A percentile compares a stretch with the other conserved stretches of the same genome.
These are phyloP conservation scores for Solanum aculeatissimum DNA, from an alignment of 305 asterid genomes.

Conservation along the genomic window DNA sequence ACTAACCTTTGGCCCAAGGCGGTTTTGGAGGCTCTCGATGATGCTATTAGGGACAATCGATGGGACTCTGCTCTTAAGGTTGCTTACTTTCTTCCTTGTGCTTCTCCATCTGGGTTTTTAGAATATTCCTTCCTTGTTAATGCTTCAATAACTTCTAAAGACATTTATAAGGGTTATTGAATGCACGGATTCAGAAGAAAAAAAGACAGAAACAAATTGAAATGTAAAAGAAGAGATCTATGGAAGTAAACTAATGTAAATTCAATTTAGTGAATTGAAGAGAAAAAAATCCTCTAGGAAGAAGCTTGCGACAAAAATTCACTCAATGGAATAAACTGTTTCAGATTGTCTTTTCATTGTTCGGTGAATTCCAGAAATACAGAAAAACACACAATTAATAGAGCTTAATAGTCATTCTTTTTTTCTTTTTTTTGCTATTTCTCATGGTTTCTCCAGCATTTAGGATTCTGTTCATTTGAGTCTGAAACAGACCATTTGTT, in stretches of 20 bases:
- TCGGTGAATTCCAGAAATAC: background rate
- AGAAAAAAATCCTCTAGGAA: background rate
- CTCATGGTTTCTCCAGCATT: background rate
- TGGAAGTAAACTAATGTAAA: background rate
- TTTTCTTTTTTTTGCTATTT: background rate
- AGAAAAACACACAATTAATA: background rate
- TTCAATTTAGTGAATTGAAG: background rate
- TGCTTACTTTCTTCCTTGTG: background rate
- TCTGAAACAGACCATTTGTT: background rate
- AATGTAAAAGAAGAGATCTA: background rate
- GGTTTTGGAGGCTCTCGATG: conserved; percentile 62
- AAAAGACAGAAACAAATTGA: background rate
- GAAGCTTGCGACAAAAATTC: background rate
- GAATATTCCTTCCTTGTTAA: background rate
- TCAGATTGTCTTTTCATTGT: background rate
- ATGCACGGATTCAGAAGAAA: background rate
- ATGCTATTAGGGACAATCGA: conserved; percentile 46
- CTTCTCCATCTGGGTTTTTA: background rate
- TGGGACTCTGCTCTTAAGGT: conserved; percentile 95
- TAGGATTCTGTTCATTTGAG: background rate
- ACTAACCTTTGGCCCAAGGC: conserved; percentile 73
- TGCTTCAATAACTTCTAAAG: background rate
- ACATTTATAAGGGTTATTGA: background rate
- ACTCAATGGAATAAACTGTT: background rate
- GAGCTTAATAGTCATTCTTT: background rate